Evolutionary conservation across 2,329 filamentous ascomycete genomes (phyloP), one percentile per base, ranked within the genome.

Genomic region (Trichoderma lentiforme): DNA sequence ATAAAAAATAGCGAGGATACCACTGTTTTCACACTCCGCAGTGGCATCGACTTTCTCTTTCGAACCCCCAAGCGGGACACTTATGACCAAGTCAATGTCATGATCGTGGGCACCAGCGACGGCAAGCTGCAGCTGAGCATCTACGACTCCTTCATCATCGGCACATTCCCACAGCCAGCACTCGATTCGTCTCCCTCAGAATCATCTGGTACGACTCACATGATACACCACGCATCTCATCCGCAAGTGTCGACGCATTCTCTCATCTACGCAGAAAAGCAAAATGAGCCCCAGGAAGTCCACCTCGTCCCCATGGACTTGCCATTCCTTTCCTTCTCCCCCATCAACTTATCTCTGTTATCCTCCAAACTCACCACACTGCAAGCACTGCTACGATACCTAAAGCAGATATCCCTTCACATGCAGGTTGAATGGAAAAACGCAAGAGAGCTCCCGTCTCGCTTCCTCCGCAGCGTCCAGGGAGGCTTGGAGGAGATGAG

Each of bases 361-460:
- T 92, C 95, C 0, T 94, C 92, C 18, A 97, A 97, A 77, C 92
- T 94, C 5, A 97, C 95, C 0, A 93, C 93, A 57, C 82, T 98
- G 18, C 93, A 97, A 76, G 97, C 96, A 74, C 82, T 98, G 14
- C 83, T 98, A 8, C 87, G 94, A 63, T 98, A 99, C 78, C 87
- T 97, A 58, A 90, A 90, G 71, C 93, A 97, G 79, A 90, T 92
- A 0, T 90, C 96, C 74, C 86, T 89, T 39, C 93, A 95, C 74
- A 93, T 98, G 83, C 85, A 90, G 28, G 87, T 90, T 3, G 95
- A 97, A 79, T 97, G 93, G 89, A 92, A 93, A 76, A 92, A 93
- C 43, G 91, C 93, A 2, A 89, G 93, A 73, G 93, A 97, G 71
- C 84, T 98, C 7, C 93, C 94, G 0, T 85, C 84, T 14, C 89